Conservation (phyloP, 345 rosid genomes). For the Leavenworthia alabamica region DNA sequence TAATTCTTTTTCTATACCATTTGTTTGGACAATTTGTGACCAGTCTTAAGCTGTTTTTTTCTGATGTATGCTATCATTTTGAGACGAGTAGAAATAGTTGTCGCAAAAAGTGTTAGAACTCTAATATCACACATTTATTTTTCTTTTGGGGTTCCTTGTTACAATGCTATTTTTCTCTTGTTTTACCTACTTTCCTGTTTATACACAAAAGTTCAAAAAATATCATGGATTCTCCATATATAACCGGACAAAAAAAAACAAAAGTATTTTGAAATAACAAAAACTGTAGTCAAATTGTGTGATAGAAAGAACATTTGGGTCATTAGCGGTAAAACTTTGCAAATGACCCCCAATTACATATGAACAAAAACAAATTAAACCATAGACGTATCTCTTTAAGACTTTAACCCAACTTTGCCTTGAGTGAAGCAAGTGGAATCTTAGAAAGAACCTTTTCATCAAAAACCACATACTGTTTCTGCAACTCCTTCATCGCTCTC, state of each 20-base stretch:
- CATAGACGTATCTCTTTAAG: too few species aligned
- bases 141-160: not conserved
- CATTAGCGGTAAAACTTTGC: slow-evolving; percentile 12
- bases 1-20: not conserved
- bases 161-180: not conserved
- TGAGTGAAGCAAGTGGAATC: slow-evolving; percentile 54
- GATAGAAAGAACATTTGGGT: not conserved
- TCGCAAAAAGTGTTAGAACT: not conserved
- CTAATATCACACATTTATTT: not conserved
- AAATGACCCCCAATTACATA: slow-evolving; percentile 12
- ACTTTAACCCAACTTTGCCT: slow-evolving; percentile 34
- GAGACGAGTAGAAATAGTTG: not conserved
- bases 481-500: slow-evolving; percentile 56
- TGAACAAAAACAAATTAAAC: not conserved
- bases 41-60: not conserved
- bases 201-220: not conserved
- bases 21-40: not conserved
- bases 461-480: slow-evolving; percentile 63
- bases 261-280: not conserved
- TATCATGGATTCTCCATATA: not conserved
- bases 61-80: not conserved
- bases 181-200: not conserved
- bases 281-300: slow-evolving; percentile 1
- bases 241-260: not conserved
- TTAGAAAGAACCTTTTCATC: slow-evolving; percentile 62